A percentile compares a stretch with the other conserved stretches of the same genome.
Conservation (phyloP, 1,284 basidiomycete species). For the Moesziomyces parantarcticus region DNA sequence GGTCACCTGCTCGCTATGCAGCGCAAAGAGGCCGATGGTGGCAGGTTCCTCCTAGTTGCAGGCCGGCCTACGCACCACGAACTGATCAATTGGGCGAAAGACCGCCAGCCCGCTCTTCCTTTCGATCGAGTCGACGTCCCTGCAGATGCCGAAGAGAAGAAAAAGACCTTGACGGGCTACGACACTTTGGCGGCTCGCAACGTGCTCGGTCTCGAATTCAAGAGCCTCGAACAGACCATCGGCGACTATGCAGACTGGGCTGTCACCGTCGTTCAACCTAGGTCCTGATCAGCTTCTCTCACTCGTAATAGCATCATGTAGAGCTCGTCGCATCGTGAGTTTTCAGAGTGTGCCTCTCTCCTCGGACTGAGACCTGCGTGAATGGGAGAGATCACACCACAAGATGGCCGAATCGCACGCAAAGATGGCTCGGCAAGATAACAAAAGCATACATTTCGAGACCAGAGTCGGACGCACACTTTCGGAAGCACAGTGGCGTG, state of each 20-base stretch:
- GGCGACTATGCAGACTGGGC: slow-evolving; percentile 8
- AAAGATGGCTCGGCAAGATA: no score
- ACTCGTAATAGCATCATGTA: no score
- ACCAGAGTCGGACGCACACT: no score
- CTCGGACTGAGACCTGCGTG: no score
- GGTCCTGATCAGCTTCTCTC: no score
- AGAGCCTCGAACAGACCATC: slow-evolving; percentile 1
- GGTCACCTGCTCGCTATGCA: slow-evolving; percentile 12
- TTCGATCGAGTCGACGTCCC: slow-evolving; percentile 3
- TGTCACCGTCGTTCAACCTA: no score
- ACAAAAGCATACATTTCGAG: no score
- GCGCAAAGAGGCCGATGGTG: slow-evolving; percentile 8
- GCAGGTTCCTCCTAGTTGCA: slow-evolving; percentile 6
- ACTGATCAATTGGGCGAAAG: slow-evolving; percentile 2
- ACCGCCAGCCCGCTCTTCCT: not conserved
- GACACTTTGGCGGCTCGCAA: not conserved
- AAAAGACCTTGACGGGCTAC: not conserved
- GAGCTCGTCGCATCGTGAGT: no score
- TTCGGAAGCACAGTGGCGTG: no score
- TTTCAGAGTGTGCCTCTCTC: no score
- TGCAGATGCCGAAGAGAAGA: not conserved
- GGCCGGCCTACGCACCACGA: not conserved
- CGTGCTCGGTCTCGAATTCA: slow-evolving; percentile 9
- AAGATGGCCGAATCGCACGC: no score
- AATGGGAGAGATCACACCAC: no score